Conservation (phyloP, 169 alveolate genomes). For the Blepharisma undulans region DNA sequence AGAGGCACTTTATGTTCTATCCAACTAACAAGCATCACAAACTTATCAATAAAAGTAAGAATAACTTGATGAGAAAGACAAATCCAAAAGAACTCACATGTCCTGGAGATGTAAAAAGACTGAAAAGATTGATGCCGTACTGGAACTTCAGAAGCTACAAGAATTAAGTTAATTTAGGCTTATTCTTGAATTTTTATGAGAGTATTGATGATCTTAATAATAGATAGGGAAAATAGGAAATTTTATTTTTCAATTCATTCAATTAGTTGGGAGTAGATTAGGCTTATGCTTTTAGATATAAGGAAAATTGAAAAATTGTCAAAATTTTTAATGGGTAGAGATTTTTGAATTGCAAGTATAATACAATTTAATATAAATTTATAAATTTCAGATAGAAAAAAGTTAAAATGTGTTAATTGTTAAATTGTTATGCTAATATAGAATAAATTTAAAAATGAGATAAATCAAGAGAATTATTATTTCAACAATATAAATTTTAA, state of each 20-base stretch:
- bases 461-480: too few species aligned
- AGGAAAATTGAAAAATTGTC: too few species aligned
- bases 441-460: too few species aligned
- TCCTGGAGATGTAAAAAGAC: slow-evolving; percentile 11
- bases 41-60: not conserved
- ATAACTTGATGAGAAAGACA: slow-evolving; percentile 3
- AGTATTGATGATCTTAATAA: not conserved
- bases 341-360: too few species aligned
- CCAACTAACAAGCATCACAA: slow-evolving; percentile 25
- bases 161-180: not conserved
- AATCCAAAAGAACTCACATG: not conserved
- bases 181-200: not conserved
- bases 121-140: slow-evolving; percentile 17
- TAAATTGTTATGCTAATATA: too few species aligned
- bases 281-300: not conserved
- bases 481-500: too few species aligned
- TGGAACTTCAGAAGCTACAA: slow-evolving; percentile 34
- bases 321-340: too few species aligned
- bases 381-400: too few species aligned
- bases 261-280: not conserved
- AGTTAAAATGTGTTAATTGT: too few species aligned
- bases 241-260: not conserved
- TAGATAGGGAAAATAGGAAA: not conserved
- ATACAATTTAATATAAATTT: too few species aligned
- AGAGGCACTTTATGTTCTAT: slow-evolving; percentile 7